These are phyloP conservation scores for Xanthoparmelia taractica DNA, from an alignment of 495 filamentous ascomycete species.

Conservation along the genomic window DNA sequence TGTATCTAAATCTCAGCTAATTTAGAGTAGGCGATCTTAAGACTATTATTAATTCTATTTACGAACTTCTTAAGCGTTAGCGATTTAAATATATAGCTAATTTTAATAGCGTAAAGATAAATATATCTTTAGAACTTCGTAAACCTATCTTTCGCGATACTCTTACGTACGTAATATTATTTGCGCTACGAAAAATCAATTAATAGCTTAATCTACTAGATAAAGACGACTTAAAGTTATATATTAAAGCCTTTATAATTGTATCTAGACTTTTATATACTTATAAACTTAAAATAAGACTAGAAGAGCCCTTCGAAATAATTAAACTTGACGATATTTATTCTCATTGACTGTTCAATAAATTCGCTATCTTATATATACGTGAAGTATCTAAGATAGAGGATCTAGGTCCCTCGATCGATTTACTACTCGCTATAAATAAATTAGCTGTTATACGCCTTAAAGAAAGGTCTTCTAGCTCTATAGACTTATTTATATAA, in stretches of 20 bases:
- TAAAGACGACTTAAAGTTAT: not conserved
- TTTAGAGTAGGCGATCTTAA: too few species aligned
- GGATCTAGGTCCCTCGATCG: not conserved
- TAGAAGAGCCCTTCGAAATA: not conserved
- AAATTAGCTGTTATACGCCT: not conserved
- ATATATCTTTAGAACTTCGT: not conserved
- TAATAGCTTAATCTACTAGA: not conserved
- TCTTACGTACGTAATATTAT: too few species aligned
- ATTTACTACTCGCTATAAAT: not conserved
- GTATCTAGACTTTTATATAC: not conserved
- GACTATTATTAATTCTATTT: too few species aligned
- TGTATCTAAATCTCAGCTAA: too few species aligned
- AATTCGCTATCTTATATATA: not conserved
- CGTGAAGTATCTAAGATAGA: not conserved
- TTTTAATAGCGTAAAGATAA: not conserved
- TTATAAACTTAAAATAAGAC: not conserved
- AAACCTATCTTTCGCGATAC: not conserved
- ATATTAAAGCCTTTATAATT: not conserved
- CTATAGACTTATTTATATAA: too few species aligned
- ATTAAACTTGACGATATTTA: not conserved
- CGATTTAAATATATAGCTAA: not conserved
- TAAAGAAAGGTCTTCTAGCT: too few species aligned
- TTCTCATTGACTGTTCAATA: not conserved
- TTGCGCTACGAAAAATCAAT: not conserved
- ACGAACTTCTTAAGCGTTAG: not conserved